phyloP scores from a whole-genome alignment of 495 filamentous ascomycete genomes.

The Chaetomium cochliodes region DNA sequence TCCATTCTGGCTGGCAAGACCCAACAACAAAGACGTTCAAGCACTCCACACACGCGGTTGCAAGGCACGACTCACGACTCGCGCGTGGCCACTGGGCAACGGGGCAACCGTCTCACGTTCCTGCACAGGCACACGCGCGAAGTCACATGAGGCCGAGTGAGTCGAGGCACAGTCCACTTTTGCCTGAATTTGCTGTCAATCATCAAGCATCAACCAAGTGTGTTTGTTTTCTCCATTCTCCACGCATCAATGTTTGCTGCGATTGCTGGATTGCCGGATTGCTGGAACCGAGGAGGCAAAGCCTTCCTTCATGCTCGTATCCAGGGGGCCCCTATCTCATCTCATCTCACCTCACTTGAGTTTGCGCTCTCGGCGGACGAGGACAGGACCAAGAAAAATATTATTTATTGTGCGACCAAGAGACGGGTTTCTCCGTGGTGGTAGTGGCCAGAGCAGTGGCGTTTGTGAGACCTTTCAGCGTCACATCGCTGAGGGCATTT shows the following conservation, averaged over 20 bases:
- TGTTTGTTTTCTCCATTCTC: too few species aligned
- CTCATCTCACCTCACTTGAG: background rate
- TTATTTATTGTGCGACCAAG: background rate
- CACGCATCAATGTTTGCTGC: background rate
- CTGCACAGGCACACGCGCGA: background rate
- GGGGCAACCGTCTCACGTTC: constrained; percentile 14
- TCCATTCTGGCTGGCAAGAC: background rate
- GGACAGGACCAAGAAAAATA: background rate
- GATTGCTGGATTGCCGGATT: background rate
- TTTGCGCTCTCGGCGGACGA: background rate
- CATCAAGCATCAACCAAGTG: too few species aligned
- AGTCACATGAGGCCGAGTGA: constrained; percentile 22
- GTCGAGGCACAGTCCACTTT: constrained; percentile 5
- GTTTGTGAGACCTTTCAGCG: constrained; percentile 11
- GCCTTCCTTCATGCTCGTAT: background rate
- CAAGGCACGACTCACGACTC: constrained; percentile 20
- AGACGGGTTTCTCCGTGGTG: background rate
- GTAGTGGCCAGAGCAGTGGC: background rate
- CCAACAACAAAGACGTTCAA: background rate
- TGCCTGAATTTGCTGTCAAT: background rate
- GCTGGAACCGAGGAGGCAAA: background rate
- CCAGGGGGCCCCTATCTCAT: background rate
- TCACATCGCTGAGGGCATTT: constrained; percentile 7
- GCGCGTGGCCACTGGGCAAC: constrained; percentile 20
- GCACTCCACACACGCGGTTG: constrained; percentile 6